These are phyloP conservation scores for Cladobotryum protrusum DNA, from an alignment of 2,329 filamentous ascomycete genomes.

Conservation along the genomic window DNA sequence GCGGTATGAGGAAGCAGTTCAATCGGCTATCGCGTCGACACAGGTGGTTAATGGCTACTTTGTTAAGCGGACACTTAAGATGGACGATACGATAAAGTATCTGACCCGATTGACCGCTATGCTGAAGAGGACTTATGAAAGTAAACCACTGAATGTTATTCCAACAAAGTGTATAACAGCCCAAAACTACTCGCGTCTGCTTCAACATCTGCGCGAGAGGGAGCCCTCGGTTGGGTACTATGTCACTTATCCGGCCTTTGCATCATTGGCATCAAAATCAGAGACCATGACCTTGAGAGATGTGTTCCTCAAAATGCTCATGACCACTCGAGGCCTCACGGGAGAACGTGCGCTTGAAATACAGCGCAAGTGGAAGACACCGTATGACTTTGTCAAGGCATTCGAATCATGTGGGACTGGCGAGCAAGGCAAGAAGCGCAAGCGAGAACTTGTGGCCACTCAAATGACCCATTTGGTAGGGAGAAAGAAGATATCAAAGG, in stretches of 20 bases:
- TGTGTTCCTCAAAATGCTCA: slow-evolving; percentile 76
- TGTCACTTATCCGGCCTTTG: slow-evolving; percentile 66
- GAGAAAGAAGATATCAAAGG: slow-evolving; percentile 61
- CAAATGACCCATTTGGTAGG: slow-evolving; percentile 55
- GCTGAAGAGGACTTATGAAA: slow-evolving; percentile 59
- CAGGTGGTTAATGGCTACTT: slow-evolving; percentile 77
- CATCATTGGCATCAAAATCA: slow-evolving; percentile 67
- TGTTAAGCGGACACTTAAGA: slow-evolving; percentile 65
- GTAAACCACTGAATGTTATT: slow-evolving; percentile 52
- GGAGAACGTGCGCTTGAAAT: slow-evolving; percentile 76
- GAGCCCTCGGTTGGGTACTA: slow-evolving; percentile 48
- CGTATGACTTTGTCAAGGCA: slow-evolving; percentile 63
- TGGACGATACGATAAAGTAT: slow-evolving; percentile 75
- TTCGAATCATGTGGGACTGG: slow-evolving; percentile 50
- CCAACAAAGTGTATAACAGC: slow-evolving; percentile 58
- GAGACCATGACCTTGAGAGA: slow-evolving; percentile 68
- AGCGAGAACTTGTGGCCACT: slow-evolving; percentile 53
- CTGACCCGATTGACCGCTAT: slow-evolving; percentile 65
- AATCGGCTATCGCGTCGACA: slow-evolving; percentile 68
- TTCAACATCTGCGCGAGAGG: slow-evolving; percentile 51
- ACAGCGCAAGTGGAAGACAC: slow-evolving; percentile 71
- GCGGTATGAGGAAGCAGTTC: slow-evolving; percentile 60
- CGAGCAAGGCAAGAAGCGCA: slow-evolving; percentile 47
- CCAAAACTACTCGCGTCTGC: slow-evolving; percentile 58
- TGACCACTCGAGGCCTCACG: slow-evolving; percentile 70